These are phyloP conservation scores for Puccinia hordei DNA, from an alignment of 1,284 basidiomycete genomes.

Conservation along the genomic window DNA sequence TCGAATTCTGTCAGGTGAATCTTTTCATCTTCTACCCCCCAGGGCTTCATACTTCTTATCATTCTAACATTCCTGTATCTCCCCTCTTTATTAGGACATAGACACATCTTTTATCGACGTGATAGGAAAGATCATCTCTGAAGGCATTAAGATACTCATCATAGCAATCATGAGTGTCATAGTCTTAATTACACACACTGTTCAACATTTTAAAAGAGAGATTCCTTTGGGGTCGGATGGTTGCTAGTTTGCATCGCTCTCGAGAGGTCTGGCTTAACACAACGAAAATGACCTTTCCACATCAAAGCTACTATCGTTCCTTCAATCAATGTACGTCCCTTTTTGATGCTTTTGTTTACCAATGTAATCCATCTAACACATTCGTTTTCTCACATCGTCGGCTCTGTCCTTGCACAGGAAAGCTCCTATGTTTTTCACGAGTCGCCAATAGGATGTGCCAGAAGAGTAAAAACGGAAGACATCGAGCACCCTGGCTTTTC, in stretches of 20 bases:
- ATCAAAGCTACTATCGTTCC: constrained; percentile 37
- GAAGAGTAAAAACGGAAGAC: constrained; percentile 1
- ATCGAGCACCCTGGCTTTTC: constrained; percentile 40
- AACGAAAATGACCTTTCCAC: constrained; percentile 13
- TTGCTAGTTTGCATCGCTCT: constrained; percentile 21
- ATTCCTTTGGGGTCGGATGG: constrained; percentile 28
- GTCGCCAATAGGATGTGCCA: constrained; percentile 12
- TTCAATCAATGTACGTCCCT: constrained; percentile 39
- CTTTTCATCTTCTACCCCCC: not conserved
- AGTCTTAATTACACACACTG: constrained; percentile 27
- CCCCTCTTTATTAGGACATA: constrained; percentile 20
- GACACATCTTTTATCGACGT: constrained; percentile 47
- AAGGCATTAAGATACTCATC: constrained; percentile 30
- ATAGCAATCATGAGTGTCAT: constrained; percentile 20
- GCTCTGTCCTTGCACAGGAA: constrained; percentile 3
- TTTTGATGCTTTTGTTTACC: not conserved
- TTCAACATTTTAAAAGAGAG: constrained; percentile 43
- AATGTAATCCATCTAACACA: not conserved
- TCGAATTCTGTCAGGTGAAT: constrained; percentile 43
- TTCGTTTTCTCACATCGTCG: not conserved
- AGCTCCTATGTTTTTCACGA: constrained; percentile 23
- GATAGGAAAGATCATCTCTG: constrained; percentile 29
- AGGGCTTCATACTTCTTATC: not conserved
- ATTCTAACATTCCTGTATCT: not conserved
- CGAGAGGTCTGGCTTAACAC: constrained; percentile 29